phyloP scores from a whole-genome alignment of 495 filamentous ascomycete genomes.

The Neohortaea acidophila region DNA sequence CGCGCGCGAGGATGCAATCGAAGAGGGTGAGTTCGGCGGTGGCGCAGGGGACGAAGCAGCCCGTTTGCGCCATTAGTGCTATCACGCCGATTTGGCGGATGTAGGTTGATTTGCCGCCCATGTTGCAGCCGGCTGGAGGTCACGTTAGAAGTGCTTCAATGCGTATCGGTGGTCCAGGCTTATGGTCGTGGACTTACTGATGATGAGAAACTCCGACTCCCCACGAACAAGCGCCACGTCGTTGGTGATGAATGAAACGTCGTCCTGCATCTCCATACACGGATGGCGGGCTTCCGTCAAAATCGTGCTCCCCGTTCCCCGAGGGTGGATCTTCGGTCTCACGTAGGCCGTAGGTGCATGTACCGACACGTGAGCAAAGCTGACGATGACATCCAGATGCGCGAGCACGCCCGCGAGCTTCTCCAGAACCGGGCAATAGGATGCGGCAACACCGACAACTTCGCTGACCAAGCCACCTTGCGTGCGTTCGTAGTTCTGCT shows the following conservation, averaged over 20 bases:
- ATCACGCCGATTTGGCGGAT: slow-evolving; percentile 97
- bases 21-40: slow-evolving; percentile 91
- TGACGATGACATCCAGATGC: slow-evolving; percentile 92
- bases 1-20: slow-evolving; percentile 92
- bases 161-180: no score
- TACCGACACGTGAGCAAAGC: slow-evolving; percentile 84
- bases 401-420: slow-evolving; percentile 75
- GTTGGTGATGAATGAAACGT: slow-evolving; percentile 96
- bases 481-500: slow-evolving; percentile 88
- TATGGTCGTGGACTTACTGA: no score
- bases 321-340: slow-evolving; percentile 78
- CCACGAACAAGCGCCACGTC: slow-evolving; percentile 75
- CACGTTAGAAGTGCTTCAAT: no score
- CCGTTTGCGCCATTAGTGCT: slow-evolving; percentile 91
- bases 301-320: slow-evolving; percentile 78
- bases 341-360: slow-evolving; percentile 87
- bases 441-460: slow-evolving; percentile 83
- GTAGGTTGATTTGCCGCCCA: slow-evolving; percentile 98
- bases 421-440: slow-evolving; percentile 88
- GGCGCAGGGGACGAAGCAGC: slow-evolving; percentile 87
- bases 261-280: slow-evolving; percentile 99
- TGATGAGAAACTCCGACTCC: slow-evolving; percentile 81
- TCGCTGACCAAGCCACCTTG: slow-evolving; percentile 84
- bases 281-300: slow-evolving; percentile 90
- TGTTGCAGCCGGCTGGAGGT: slow-evolving; percentile 95